Conservation (phyloP, 495 filamentous ascomycete species). For the Trichoderma parareesei region DNA sequence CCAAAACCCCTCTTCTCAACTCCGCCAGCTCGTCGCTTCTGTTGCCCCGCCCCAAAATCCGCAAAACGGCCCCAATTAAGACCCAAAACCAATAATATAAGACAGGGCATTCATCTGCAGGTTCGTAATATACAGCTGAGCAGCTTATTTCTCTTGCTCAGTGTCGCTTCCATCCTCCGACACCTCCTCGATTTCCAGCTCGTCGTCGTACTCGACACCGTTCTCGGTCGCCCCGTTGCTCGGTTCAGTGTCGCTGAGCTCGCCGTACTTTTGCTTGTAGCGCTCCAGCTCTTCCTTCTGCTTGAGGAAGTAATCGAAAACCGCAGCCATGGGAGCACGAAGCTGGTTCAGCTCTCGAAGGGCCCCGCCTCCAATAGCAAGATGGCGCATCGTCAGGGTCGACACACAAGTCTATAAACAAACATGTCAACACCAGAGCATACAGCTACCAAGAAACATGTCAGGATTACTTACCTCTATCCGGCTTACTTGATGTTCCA, state of each 20-base stretch:
- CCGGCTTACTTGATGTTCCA: slow-evolving; percentile 88
- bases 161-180: slow-evolving; percentile 22
- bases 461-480: slow-evolving; percentile 66
- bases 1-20: background rate
- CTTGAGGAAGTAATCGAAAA: slow-evolving; percentile 32
- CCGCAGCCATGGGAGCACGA: slow-evolving; percentile 39
- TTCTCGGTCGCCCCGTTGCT: background rate
- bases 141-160: slow-evolving; percentile 13
- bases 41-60: background rate
- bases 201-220: slow-evolving; percentile 8
- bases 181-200: slow-evolving; percentile 9
- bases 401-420: slow-evolving; percentile 63
- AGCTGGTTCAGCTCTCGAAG: slow-evolving; percentile 36
- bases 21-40: background rate
- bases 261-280: slow-evolving; percentile 40
- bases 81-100: background rate
- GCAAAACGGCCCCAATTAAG: background rate
- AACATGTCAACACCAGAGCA: slow-evolving; percentile 10
- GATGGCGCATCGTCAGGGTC: slow-evolving; percentile 57
- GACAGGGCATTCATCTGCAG: background rate
- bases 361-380: slow-evolving; percentile 38
- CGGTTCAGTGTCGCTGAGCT: slow-evolving; percentile 17
- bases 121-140: background rate
- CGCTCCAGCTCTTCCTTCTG: slow-evolving; percentile 39
- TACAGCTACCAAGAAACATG: background rate